Evolutionary conservation across 2,329 filamentous ascomycete species (phyloP).

Genomic region (Aspergillus japonicus): DNA sequence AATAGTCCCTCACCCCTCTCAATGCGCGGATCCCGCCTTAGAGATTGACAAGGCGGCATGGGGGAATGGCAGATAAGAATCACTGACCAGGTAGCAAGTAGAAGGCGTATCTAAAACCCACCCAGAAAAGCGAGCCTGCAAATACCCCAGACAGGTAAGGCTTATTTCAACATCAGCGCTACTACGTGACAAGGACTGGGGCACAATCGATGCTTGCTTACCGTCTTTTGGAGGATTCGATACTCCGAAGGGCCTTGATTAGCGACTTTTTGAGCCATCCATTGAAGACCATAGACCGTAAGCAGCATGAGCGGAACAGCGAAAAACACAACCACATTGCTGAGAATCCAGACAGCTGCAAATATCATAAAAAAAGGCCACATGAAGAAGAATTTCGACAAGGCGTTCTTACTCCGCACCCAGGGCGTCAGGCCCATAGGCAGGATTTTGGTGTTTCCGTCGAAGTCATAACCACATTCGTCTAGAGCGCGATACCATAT

Average conservation of each 20-base stretch:
- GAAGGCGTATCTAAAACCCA: slow-evolving; percentile 72
- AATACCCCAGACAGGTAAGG: slow-evolving; percentile 95
- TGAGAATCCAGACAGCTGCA: slow-evolving; percentile 67
- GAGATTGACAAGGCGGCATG: not conserved
- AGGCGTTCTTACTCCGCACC: slow-evolving; percentile 71
- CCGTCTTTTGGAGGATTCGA: slow-evolving; percentile 85
- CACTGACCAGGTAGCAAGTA: slow-evolving; percentile 68
- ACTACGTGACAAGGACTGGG: not conserved
- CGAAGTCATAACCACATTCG: slow-evolving; percentile 79
- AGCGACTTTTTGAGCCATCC: slow-evolving; percentile 72
- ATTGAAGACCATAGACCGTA: slow-evolving; percentile 68
- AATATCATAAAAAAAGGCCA: slow-evolving; percentile 81
- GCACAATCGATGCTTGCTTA: slow-evolving; percentile 50
- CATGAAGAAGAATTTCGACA: slow-evolving; percentile 83
- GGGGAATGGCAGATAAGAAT: not conserved
- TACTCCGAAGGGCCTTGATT: slow-evolving; percentile 84
- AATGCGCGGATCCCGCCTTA: not conserved
- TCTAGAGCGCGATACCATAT: slow-evolving; percentile 80
- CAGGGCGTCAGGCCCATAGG: slow-evolving; percentile 73
- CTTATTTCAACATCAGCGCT: slow-evolving; percentile 44
- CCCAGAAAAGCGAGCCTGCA: slow-evolving; percentile 78
- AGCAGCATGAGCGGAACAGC: slow-evolving; percentile 70
- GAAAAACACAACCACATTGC: slow-evolving; percentile 70
- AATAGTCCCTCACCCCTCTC: slow-evolving; percentile 1
- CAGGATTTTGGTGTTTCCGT: slow-evolving; percentile 68